A percentile compares a stretch with the other conserved stretches of the same genome.
Conservation (phyloP, 768 basidiomycete species). For the Lactarius evosmus region DNA sequence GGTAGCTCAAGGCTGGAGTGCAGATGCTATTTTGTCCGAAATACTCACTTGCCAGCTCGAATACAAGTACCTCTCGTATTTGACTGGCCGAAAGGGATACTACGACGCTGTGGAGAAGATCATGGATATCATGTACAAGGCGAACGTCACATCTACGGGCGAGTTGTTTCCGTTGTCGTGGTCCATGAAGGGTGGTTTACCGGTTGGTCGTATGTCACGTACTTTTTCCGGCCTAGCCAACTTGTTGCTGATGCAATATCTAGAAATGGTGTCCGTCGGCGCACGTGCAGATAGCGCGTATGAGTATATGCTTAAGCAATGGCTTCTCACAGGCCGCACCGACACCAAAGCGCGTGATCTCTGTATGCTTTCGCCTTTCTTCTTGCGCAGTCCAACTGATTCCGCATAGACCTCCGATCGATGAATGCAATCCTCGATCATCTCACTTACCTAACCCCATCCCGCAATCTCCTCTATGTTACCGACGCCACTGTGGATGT, state of each 20-base stretch:
- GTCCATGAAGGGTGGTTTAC: conserved; percentile 46
- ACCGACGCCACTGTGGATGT: conserved; percentile 46
- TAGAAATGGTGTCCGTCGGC: conserved; percentile 51
- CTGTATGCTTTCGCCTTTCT: conserved; percentile 39
- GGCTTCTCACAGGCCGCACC: too few species aligned
- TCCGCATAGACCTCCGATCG: conserved; percentile 51
- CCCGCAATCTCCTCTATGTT: too few species aligned
- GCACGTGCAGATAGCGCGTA: conserved; percentile 71
- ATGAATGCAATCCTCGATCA: conserved; percentile 59
- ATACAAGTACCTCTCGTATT: conserved; percentile 79
- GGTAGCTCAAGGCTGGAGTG: conserved; percentile 33
- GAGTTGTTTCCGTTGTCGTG: conserved; percentile 61
- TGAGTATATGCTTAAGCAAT: conserved; percentile 79
- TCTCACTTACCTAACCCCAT: too few species aligned
- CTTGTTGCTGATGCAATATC: conserved; percentile 31
- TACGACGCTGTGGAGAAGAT: conserved; percentile 53
- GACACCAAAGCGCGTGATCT: too few species aligned
- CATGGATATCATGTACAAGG: conserved; percentile 47
- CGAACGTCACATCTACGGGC: conserved; percentile 41
- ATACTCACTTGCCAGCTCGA: conserved; percentile 82
- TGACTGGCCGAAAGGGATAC: conserved; percentile 68
- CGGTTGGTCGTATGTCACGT: conserved; percentile 42
- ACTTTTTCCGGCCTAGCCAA: not conserved
- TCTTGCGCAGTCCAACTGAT: not conserved
- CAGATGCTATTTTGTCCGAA: conserved; percentile 51